Conservation (phyloP, 148 eudicot species). For the Beta vulgaris region DNA sequence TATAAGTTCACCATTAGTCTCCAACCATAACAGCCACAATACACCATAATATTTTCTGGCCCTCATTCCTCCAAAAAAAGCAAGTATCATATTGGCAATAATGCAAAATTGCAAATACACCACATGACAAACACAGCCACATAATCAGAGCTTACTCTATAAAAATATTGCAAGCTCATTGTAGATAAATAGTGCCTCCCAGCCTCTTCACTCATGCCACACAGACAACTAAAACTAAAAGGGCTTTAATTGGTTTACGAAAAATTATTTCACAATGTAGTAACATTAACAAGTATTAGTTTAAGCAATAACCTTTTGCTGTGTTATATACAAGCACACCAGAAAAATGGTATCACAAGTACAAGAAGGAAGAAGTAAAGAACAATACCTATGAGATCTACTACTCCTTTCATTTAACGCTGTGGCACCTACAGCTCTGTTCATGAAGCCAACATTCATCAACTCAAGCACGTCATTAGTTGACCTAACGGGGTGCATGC, state of each 20-base stretch:
- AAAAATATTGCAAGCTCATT: not conserved
- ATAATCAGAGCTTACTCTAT: not conserved
- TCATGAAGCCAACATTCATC: slow-evolving; percentile 90
- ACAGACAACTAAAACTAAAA: not conserved
- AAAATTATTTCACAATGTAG: not conserved
- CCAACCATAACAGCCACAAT: not conserved
- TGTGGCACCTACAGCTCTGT: slow-evolving; percentile 93
- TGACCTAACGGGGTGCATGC: slow-evolving; percentile 85
- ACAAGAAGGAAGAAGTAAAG: not conserved
- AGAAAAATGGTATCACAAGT: not conserved
- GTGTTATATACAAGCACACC: not conserved
- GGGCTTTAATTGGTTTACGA: not conserved
- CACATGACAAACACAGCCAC: not conserved
- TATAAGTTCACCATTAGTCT: too few species aligned
- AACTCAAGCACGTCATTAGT: slow-evolving; percentile 82
- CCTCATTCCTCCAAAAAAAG: not conserved
- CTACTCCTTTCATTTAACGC: slow-evolving; percentile 97
- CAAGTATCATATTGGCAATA: not conserved
- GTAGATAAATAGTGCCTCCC: not conserved
- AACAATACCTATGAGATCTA: slow-evolving; percentile 84
- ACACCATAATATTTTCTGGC: not conserved
- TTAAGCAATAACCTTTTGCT: not conserved
- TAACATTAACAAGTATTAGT: not conserved
- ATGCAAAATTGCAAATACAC: not conserved
- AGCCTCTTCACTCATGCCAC: not conserved